Percentiles rank a stretch among this genome's conserved stretches.
phyloP scores from a whole-genome alignment of 2,329 filamentous ascomycete species.

The Diaporthe capsici region DNA sequence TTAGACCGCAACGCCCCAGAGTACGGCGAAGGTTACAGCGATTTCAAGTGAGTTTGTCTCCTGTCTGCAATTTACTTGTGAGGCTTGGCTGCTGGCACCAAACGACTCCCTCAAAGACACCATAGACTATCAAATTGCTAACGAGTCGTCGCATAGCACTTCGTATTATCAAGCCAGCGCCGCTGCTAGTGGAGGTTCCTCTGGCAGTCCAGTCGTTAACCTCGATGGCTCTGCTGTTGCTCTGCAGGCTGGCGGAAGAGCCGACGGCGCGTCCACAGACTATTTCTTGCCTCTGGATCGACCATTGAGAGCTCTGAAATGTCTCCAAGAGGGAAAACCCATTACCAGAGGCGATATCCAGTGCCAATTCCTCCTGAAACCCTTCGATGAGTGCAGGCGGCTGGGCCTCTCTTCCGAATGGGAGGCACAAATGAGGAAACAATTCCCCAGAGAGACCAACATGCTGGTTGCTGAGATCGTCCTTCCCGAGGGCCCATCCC shows the following conservation, averaged over 20 bases:
- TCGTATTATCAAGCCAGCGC: constrained; percentile 99
- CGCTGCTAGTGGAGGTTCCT: constrained; percentile 95
- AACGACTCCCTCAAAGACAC: neutral
- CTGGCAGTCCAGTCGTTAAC: constrained; percentile 98
- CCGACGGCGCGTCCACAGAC: constrained; percentile 95
- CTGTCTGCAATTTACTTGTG: neutral
- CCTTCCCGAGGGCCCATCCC: constrained; percentile 88
- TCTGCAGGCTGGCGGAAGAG: constrained; percentile 92
- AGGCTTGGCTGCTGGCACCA: neutral
- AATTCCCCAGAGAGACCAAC: constrained; percentile 93
- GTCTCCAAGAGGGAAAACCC: constrained; percentile 80
- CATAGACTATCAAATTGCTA: neutral
- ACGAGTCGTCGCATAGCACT: constrained; percentile 52
- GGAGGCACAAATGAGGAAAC: constrained; percentile 86
- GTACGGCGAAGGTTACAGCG: constrained; percentile 92
- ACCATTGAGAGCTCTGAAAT: constrained; percentile 87
- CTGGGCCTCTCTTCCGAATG: constrained; percentile 87
- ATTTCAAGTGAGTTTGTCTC: constrained; percentile 76
- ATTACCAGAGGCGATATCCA: constrained; percentile 97
- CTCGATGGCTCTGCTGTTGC: constrained; percentile 93
- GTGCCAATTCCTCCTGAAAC: constrained; percentile 96
- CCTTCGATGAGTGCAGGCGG: constrained; percentile 95
- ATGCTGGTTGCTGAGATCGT: constrained; percentile 98
- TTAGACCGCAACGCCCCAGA: constrained; percentile 97
- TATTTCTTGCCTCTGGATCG: constrained; percentile 97